A percentile compares a stretch with the other conserved stretches of the same genome.
Evolutionary conservation across 2,329 filamentous ascomycete species (phyloP).

Genomic region (Aplosporella prunicola): DNA sequence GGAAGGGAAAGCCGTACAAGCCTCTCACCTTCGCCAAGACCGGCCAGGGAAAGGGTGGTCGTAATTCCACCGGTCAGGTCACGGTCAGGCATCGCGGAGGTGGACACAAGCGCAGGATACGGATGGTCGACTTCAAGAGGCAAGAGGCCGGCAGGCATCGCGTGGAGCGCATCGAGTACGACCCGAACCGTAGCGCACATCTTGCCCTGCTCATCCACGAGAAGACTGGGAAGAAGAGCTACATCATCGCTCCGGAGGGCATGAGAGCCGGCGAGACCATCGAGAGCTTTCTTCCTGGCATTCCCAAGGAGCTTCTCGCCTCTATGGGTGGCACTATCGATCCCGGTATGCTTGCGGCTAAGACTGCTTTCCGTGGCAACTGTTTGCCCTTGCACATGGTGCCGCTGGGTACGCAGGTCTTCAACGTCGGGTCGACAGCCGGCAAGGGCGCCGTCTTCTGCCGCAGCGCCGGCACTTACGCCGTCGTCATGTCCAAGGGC

Average conservation of each 20-base stretch:
- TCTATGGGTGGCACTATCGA: slow-evolving; percentile 91
- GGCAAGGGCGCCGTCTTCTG: slow-evolving; percentile 79
- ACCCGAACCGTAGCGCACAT: slow-evolving; percentile 85
- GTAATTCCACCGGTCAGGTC: slow-evolving; percentile 77
- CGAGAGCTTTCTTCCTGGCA: slow-evolving; percentile 83
- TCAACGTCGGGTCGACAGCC: slow-evolving; percentile 70
- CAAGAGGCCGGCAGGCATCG: slow-evolving; percentile 69
- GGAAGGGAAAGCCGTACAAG: slow-evolving; percentile 80
- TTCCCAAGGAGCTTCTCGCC: slow-evolving; percentile 74
- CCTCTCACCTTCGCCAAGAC: slow-evolving; percentile 85
- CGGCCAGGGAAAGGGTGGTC: slow-evolving; percentile 83
- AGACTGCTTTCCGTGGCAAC: slow-evolving; percentile 89
- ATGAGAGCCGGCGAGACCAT: slow-evolving; percentile 85
- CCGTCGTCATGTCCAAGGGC: slow-evolving; percentile 76
- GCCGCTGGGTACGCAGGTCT: slow-evolving; percentile 85
- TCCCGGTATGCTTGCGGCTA: slow-evolving; percentile 89
- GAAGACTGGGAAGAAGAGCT: slow-evolving; percentile 66
- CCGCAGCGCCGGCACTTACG: slow-evolving; percentile 87
- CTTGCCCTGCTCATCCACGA: slow-evolving; percentile 77
- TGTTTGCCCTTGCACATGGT: slow-evolving; percentile 94
- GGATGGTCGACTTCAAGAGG: slow-evolving; percentile 82
- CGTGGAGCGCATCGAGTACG: slow-evolving; percentile 93
- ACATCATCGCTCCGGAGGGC: slow-evolving; percentile 92
- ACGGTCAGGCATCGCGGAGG: slow-evolving; percentile 89
- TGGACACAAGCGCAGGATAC: slow-evolving; percentile 82